These are phyloP conservation scores for Gomphus bonarii DNA, from an alignment of 1,284 basidiomycete species.

Conservation along the genomic window DNA sequence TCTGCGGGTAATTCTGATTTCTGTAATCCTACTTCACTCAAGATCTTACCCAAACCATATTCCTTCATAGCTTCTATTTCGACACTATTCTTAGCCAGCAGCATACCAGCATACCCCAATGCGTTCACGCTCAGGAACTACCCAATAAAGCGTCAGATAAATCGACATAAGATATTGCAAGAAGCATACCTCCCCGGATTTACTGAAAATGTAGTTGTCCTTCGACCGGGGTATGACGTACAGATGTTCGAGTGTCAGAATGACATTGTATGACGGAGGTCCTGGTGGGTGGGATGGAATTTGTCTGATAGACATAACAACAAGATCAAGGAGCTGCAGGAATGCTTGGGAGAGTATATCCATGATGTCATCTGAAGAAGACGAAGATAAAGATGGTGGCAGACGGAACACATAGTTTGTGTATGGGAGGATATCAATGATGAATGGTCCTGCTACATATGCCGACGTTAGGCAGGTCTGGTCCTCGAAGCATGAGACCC, in stretches of 20 bases:
- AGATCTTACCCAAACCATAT: slow-evolving; percentile 48
- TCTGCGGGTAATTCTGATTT: slow-evolving; percentile 45
- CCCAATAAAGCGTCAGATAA: background rate
- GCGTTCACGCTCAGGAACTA: slow-evolving; percentile 59
- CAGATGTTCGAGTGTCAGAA: slow-evolving; percentile 76
- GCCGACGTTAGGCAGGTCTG: background rate
- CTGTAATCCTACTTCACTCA: slow-evolving; percentile 49
- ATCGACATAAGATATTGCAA: background rate
- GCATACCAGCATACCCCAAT: slow-evolving; percentile 79
- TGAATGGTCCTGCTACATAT: slow-evolving; percentile 58
- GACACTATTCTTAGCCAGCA: slow-evolving; percentile 70
- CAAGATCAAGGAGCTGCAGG: slow-evolving; percentile 67
- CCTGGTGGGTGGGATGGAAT: slow-evolving; percentile 48
- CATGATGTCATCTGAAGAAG: slow-evolving; percentile 31
- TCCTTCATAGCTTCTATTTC: slow-evolving; percentile 59
- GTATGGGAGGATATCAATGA: slow-evolving; percentile 59
- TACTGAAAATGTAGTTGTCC: slow-evolving; percentile 41
- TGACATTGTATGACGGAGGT: slow-evolving; percentile 69
- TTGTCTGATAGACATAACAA: slow-evolving; percentile 65
- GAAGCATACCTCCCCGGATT: slow-evolving; percentile 32
- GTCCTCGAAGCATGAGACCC: background rate
- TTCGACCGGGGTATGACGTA: slow-evolving; percentile 68
- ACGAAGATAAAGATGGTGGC: slow-evolving; percentile 34
- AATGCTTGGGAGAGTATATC: slow-evolving; percentile 50
- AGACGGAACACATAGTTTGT: slow-evolving; percentile 71